These are phyloP conservation scores for Coniochaeta prunicola DNA, from an alignment of 2,329 filamentous ascomycete species.

Conservation along the genomic window DNA sequence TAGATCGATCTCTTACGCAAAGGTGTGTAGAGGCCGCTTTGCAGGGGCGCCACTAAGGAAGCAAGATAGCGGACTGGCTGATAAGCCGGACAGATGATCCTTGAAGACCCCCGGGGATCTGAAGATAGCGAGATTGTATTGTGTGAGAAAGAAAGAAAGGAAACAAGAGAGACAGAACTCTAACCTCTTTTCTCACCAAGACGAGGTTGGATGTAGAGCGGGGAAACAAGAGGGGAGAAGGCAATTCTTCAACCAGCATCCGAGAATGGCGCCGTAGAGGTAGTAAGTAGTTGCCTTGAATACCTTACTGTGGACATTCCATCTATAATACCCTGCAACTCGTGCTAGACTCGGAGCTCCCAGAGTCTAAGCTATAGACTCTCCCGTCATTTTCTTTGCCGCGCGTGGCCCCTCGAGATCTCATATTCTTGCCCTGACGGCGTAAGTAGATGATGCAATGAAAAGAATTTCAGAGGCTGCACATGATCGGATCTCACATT, in stretches of 20 bases:
- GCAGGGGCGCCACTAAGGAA: not conserved
- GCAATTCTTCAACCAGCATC: no score
- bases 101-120: not conserved
- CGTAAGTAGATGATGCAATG: not conserved
- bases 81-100: not conserved
- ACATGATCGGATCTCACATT: conserved; percentile 1
- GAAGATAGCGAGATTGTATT: not conserved
- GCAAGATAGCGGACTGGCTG: not conserved
- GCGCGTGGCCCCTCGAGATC: not conserved
- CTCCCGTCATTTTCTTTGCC: not conserved
- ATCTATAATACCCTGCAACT: not conserved
- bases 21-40: not conserved
- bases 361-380: no score
- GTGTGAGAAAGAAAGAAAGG: not conserved
- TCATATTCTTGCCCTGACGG: not conserved
- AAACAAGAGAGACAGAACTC: no score
- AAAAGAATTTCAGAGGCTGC: not conserved
- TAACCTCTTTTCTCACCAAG: no score
- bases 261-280: no score
- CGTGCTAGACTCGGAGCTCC: no score
- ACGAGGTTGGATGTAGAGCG: not conserved
- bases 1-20: not conserved
- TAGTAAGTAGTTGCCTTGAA: no score
- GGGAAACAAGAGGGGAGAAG: not conserved
- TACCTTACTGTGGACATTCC: no score